Base-by-base conservation (phyloP, 768 basidiomycete genomes). In the Boletus reticulatus region DNA sequence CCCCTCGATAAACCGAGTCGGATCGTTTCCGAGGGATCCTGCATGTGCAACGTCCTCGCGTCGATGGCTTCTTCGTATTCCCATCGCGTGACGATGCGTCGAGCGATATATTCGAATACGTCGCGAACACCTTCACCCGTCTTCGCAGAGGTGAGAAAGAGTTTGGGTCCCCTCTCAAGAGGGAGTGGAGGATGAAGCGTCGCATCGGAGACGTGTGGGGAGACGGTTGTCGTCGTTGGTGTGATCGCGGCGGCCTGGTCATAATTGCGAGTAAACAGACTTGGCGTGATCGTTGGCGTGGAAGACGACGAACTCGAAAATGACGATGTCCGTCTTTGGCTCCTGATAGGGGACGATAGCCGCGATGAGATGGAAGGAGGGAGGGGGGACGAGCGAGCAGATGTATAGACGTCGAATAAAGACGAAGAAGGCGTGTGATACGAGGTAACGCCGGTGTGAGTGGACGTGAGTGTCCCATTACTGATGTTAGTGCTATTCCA, bases 361-460 rank as follows among this genome's bases (percentile, higher is more conserved):
- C 58, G 60, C 11, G 68, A 69, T 6, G 64, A 65, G 14, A 62
- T 16, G 3, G 72, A 71, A 1, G 58, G 62, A 0, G 81, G 76
- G 50, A 78, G 75, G 0, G 84, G 84, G 3, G 86, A 85, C 4
- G 82, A 81, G 11, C 81, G 78, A 4, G 87, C 85, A 8, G 85
- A 83, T 19, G 82, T 77, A 57, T 75, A 88, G 4, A 67, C 60
- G 65, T 89, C 85, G 59, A 83, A 87, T 42, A 89, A 58, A n/a
- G 88, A 90, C 0, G 90, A 92, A 0, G 85, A 82, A 8, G 91
- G 89, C 0, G 91, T 92, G 68, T 90, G 87, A 69, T 87, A 92
- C 41, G 84, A 76, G 1, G 86, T 83, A 4, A 83, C 65, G 2
- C 78, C 78, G 0, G 86, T 84, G 48, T 78, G 79, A 7, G 80